Base-by-base conservation (phyloP, 164 flowering plant species). In the Liriodendron chinense region DNA sequence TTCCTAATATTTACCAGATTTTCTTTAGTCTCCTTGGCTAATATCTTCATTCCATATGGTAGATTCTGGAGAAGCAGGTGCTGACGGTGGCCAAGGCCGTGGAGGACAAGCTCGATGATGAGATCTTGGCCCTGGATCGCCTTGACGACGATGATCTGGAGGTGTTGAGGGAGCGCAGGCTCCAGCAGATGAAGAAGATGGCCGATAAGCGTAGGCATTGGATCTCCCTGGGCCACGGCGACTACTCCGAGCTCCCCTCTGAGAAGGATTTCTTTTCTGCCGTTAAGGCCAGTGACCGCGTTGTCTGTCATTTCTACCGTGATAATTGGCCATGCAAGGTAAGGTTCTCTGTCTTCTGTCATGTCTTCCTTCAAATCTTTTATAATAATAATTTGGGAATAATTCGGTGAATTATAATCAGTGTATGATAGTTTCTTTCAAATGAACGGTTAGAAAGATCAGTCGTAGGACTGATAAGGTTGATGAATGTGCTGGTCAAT, bases 311-410 rank as follows among this genome's bases (percentile, higher is more conserved):
- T 77, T 96, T 96, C 83, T 96, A 93, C 76, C 93, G 99, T 43
- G 96, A 94, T n/a, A 96, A 96, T 80, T 94, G 99, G 99, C 99
- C 99, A 69, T 96, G 97, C 88, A 96, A 96, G 94, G 99, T 95
- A 77, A 12, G 16, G 9, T 16, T 53, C 59, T 53, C 1, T 53
- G 16, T 9, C 13, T 53, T 16, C 4, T 13, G 13, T 16, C 18
- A 10, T 9, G 2, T 53, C 59, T 53, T 16, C 18, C 59, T 53
- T 16, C 8, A 2, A 2, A 10, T 53, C 59, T 53, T 16, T 53
- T 34, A 34, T 4, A 34, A 34, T 34, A 34, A 34, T 34, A 34
- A 34, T 34, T 34, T 34, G 43, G 43, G 43, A 34, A 34, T 34
- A 34, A 34, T 34, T 34, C 7, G 43, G 43, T 34, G 43, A 34